A percentile compares a stretch with the other conserved stretches of the same genome.
phyloP scores from a whole-genome alignment of 208 protist species.

The Trypanosoma lewisi region DNA sequence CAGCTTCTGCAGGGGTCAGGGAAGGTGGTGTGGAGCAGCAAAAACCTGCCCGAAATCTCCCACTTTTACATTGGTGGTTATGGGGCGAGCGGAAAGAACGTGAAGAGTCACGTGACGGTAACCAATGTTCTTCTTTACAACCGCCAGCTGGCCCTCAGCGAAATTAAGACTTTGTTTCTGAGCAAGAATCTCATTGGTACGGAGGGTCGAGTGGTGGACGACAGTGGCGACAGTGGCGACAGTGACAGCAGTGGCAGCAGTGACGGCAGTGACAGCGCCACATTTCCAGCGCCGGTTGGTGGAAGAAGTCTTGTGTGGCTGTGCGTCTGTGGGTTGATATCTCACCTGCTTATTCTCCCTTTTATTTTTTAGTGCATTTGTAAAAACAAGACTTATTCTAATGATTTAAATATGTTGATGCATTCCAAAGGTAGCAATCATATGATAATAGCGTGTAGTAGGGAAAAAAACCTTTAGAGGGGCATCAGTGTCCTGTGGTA shows the following conservation, averaged over 20 bases:
- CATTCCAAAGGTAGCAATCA: no score
- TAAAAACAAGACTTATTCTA: no score
- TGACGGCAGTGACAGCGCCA: neutral
- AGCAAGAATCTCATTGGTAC: neutral
- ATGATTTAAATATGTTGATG: no score
- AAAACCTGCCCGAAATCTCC: neutral
- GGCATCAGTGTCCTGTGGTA: no score
- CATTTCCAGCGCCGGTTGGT: neutral
- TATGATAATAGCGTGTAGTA: no score
- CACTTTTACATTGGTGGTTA: slow-evolving; percentile 23
- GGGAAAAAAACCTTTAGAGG: no score
- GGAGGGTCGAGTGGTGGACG: neutral
- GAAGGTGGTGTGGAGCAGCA: neutral
- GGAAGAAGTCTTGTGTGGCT: neutral
- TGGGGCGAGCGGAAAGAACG: neutral
- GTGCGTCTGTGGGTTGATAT: neutral
- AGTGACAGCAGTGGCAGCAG: neutral
- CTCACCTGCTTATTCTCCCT: no score
- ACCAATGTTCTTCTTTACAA: slow-evolving; percentile 23
- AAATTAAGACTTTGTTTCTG: slow-evolving; percentile 15
- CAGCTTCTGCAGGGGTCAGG: neutral
- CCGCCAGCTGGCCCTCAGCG: neutral
- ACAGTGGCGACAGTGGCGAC: neutral
- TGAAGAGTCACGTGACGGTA: neutral
- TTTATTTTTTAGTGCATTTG: no score